Conservation (phyloP, 2,329 filamentous ascomycete genomes). For the Diplodia seriata region DNA sequence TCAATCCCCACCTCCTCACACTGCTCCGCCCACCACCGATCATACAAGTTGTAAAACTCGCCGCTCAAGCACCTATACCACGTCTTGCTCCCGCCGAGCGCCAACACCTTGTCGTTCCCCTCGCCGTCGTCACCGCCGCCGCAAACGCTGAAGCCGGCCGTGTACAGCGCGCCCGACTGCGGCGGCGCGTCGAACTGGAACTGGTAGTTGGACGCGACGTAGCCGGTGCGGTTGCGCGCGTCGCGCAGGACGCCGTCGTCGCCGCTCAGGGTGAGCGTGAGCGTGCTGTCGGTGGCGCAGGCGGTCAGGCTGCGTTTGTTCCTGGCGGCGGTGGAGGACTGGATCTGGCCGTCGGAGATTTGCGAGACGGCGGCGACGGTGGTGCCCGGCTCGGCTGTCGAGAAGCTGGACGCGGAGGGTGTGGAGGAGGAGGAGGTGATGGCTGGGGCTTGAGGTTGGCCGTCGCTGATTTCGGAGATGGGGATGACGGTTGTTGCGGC, state of each 20-base stretch:
- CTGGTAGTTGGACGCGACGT: slow-evolving; percentile 83
- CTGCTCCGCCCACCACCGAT: slow-evolving; percentile 64
- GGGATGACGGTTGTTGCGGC: slow-evolving; percentile 11
- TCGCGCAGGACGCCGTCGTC: slow-evolving; percentile 73
- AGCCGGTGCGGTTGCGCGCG: slow-evolving; percentile 70
- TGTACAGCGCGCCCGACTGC: slow-evolving; percentile 76
- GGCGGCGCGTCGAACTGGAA: slow-evolving; percentile 53
- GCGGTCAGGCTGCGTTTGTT: not conserved
- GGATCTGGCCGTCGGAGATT: slow-evolving; percentile 34
- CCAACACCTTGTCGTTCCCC: no score
- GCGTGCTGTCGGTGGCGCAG: slow-evolving; percentile 42
- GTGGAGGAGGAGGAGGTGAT: not conserved
- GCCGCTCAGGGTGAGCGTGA: slow-evolving; percentile 69
- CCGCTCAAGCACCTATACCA: slow-evolving; percentile 80
- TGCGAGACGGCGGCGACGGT: slow-evolving; percentile 23
- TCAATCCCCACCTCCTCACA: slow-evolving; percentile 6
- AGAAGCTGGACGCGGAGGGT: not conserved
- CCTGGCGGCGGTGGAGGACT: slow-evolving; percentile 13
- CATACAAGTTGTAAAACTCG: slow-evolving; percentile 82
- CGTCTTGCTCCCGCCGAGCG: slow-evolving; percentile 69
- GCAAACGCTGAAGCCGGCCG: slow-evolving; percentile 76
- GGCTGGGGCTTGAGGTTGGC: slow-evolving; percentile 38
- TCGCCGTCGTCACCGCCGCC: no score
- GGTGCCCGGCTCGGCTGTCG: not conserved
- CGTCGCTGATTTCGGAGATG: slow-evolving; percentile 43